Evolutionary conservation across 768 basidiomycete genomes (phyloP).

Genomic region (Cystofilobasidium macerans): DNA sequence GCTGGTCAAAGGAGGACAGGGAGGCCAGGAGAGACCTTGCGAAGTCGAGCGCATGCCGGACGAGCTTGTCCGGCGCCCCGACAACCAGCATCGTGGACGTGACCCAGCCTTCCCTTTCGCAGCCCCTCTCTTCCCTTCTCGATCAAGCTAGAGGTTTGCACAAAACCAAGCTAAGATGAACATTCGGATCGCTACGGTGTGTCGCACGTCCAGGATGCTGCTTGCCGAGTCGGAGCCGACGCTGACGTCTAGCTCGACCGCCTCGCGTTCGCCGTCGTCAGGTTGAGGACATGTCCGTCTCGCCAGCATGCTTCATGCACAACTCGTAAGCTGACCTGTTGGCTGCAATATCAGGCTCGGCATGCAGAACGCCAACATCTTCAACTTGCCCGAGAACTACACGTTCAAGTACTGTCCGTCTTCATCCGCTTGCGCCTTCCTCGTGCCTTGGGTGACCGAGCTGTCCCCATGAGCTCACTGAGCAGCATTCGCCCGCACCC

Average conservation of each 20-base stretch:
- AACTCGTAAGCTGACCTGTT: background rate
- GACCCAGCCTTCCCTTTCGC: constrained; percentile 4
- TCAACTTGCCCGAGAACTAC: constrained; percentile 88
- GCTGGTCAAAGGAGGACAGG: background rate
- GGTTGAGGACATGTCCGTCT: constrained; percentile 60
- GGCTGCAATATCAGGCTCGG: constrained; percentile 40
- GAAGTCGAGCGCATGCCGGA: too few species aligned
- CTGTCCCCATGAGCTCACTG: too few species aligned
- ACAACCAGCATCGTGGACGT: background rate
- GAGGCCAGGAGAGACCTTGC: background rate
- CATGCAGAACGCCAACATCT: constrained; percentile 88
- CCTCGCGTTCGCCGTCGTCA: constrained; percentile 33
- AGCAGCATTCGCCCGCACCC: too few species aligned
- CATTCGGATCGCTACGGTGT: constrained; percentile 41
- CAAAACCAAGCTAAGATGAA: constrained; percentile 35
- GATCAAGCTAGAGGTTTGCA: background rate
- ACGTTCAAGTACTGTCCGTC: constrained; percentile 51
- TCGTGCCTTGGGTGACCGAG: too few species aligned
- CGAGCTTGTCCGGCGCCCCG: background rate
- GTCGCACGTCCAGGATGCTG: constrained; percentile 6
- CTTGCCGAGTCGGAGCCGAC: too few species aligned
- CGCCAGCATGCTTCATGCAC: background rate
- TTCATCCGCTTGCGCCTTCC: background rate
- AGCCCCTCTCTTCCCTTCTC: background rate
- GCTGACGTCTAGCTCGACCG: too few species aligned